Evolutionary conservation across 306 rosid genomes (phyloP), one percentile per base, ranked within the genome.

Genomic region (Vigna radiata): DNA sequence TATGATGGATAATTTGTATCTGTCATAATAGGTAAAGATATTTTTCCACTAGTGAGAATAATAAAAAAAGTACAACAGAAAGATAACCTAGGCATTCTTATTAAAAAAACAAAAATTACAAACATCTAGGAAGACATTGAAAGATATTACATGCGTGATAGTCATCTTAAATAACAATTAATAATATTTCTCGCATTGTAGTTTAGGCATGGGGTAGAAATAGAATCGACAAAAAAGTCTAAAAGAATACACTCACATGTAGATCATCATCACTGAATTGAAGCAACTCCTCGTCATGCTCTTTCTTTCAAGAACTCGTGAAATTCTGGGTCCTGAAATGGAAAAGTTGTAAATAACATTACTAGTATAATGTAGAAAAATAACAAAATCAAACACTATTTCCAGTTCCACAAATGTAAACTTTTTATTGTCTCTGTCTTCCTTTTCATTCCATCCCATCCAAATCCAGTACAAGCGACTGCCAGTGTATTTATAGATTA

Each of bases 321-420:
- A 78, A 94, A 92, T 72, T 91, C 97, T 9, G 94, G 97, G 47
- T 94, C 98, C 98, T 94, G 89, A 18, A 41, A 82, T 18, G 49
- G 75, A 79, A 78, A 79, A 72, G 67, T 14, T 73, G 54, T 80
- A 68, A 80, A 37, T 62, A 82, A 83, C 82, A 71, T 69, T 33
- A 36, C 21, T 36, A 70, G 48, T 4, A 50, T n/a, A 72, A 61
- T 56, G 33, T 61, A 73, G 71, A 10, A 17, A 21, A 31, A 81
- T 12, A 72, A 21, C 76, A 21, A 70, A 13, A 46, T 79, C 68
- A 67, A 68, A 49, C 56, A 74, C 76, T 25, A 33, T 17, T 8
- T 39, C 39, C 37, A 49, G 68, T 73, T 60, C 68, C 54, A 31
- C 7, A 9, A 60, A 52, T 17, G n/a, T 69, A 77, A 66, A 46